Evolutionary conservation across 192 early-diverging fungal species (phyloP).

Genomic region (Entomortierella beljakovae): DNA sequence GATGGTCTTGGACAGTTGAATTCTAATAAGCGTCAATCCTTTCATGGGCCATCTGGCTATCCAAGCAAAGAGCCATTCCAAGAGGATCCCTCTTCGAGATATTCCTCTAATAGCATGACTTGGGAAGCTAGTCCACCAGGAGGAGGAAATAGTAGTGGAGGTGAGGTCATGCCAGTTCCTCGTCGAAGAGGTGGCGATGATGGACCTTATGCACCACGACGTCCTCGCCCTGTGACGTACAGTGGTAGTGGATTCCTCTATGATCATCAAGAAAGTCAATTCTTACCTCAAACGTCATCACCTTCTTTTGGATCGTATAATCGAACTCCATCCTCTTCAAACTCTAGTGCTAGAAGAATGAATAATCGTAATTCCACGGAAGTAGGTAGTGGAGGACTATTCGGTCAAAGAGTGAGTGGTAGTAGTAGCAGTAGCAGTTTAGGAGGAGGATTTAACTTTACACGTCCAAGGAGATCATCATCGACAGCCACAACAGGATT

Average conservation of each 20-base stretch:
- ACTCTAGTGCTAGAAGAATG: constrained; percentile 13
- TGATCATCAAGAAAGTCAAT: constrained; percentile 47
- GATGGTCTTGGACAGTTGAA: constrained; percentile 19
- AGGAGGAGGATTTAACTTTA: too few species aligned
- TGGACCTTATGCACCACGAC: constrained; percentile 32
- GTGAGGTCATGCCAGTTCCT: constrained; percentile 31
- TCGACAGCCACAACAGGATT: constrained; percentile 26
- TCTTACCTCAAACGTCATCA: constrained; percentile 43
- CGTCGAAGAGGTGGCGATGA: constrained; percentile 36
- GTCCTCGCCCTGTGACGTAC: constrained; percentile 47
- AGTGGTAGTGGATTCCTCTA: constrained; percentile 45
- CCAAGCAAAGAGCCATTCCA: constrained; percentile 38
- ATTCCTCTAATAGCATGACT: constrained; percentile 27
- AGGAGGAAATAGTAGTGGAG: neutral
- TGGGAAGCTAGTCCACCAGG: constrained; percentile 39
- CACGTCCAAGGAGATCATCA: constrained; percentile 37
- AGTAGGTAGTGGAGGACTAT: constrained; percentile 15
- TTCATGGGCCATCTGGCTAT: constrained; percentile 50
- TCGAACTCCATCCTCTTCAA: neutral
- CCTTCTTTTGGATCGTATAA: constrained; percentile 19
- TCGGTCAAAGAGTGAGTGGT: too few species aligned
- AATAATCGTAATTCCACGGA: constrained; percentile 45
- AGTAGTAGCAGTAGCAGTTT: too few species aligned
- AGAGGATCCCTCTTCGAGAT: constrained; percentile 28
- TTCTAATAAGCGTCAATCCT: constrained; percentile 48